Evolutionary conservation across 2,329 filamentous ascomycete species (phyloP).

Genomic region (Cladosporium sp.): DNA sequence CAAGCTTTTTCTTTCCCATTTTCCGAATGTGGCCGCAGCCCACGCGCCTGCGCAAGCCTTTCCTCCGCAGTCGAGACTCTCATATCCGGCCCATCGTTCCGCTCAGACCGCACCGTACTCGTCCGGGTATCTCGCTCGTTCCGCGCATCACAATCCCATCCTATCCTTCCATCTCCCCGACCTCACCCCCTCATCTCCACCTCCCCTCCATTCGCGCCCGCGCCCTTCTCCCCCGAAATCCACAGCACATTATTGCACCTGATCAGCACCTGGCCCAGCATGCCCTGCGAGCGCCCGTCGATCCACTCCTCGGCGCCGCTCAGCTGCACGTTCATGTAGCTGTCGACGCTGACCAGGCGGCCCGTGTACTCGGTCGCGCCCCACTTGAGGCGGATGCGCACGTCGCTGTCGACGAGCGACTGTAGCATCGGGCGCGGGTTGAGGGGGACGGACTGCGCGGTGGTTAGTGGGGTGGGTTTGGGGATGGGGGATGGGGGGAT

Average conservation of each 20-base stretch:
- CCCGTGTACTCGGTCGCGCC: slow-evolving; percentile 97
- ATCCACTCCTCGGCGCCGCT: slow-evolving; percentile 88
- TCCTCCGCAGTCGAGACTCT: neutral
- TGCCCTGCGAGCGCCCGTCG: slow-evolving; percentile 75
- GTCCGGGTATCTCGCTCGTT: too few species aligned
- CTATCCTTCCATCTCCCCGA: neutral
- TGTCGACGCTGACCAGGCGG: slow-evolving; percentile 83
- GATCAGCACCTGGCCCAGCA: slow-evolving; percentile 85
- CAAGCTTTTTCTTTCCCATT: neutral
- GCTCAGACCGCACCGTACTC: too few species aligned
- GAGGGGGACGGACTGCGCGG: slow-evolving; percentile 66
- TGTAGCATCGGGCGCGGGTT: slow-evolving; percentile 97
- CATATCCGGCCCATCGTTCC: too few species aligned
- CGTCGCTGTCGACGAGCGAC: slow-evolving; percentile 84
- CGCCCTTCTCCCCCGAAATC: slow-evolving; percentile 2
- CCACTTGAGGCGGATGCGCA: slow-evolving; percentile 95
- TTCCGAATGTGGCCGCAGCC: too few species aligned
- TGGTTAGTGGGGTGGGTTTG: neutral
- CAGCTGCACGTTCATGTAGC: slow-evolving; percentile 98
- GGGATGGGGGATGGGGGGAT: neutral
- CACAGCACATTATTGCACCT: slow-evolving; percentile 48
- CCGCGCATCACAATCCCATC: neutral
- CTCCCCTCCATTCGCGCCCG: slow-evolving; percentile 30
- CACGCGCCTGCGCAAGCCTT: neutral
- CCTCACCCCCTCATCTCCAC: slow-evolving; percentile 35